Evolutionary conservation across 441 rosid genomes (phyloP).

Genomic region (Viola pubescens): DNA sequence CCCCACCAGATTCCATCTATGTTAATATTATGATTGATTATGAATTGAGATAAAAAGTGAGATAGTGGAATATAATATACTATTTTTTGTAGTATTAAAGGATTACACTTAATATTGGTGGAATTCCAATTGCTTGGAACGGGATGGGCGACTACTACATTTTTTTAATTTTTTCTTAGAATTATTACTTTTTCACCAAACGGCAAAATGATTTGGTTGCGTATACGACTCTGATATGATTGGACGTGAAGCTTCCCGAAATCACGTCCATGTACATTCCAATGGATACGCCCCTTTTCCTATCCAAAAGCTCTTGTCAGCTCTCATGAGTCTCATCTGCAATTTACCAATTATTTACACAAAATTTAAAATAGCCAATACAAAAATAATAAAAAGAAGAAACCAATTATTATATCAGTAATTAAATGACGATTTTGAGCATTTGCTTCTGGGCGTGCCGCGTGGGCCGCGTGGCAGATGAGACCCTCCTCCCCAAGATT

Average conservation of each 20-base stretch:
- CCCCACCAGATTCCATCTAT: too few species aligned
- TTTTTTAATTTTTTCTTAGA: too few species aligned
- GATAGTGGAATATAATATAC: too few species aligned
- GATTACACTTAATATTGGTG: background rate
- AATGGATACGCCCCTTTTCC: background rate
- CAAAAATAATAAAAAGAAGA: too few species aligned
- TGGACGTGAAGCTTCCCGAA: background rate
- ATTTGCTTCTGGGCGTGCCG: background rate
- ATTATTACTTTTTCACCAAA: background rate
- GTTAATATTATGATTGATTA: too few species aligned
- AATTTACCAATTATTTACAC: background rate
- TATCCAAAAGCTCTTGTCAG: background rate
- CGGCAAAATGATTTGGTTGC: background rate
- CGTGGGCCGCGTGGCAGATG: too few species aligned
- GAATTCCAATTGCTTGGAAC: too few species aligned
- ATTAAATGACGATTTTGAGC: too few species aligned
- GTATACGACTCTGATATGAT: background rate
- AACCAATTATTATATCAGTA: background rate
- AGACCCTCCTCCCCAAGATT: too few species aligned
- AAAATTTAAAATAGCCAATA: background rate
- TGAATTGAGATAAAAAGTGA: too few species aligned
- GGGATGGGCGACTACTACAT: too few species aligned
- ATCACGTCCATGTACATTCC: conserved; percentile 14
- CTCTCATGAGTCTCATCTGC: background rate
- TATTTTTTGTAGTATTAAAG: background rate